Base-by-base conservation (phyloP, 2,329 filamentous ascomycete genomes). In the Arthroderma uncinatum region DNA sequence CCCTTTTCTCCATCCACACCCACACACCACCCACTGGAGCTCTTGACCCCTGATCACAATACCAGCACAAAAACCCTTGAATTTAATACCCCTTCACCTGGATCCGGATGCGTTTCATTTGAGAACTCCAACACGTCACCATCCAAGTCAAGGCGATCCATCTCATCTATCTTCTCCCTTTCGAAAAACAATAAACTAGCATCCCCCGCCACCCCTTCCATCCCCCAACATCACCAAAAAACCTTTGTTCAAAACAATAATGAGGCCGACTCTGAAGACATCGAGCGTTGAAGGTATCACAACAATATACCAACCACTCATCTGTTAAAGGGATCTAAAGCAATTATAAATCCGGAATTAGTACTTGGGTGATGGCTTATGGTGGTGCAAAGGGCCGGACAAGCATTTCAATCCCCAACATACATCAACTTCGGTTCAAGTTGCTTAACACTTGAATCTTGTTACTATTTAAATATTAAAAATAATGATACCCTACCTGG, bases 401-500 rank as follows among this genome's bases (percentile, higher is more conserved):
- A 30, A 50, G 25, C 8, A 16, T 50, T 25, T 14, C 23, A 4
- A 50, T 33, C n/a, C n/a, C n/a, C 47, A 33, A 10, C 40, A 33
- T 30, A 50, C 28, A 30, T 50, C 25, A 50, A 30, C 25, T 8
- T 33, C n/a, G 25, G 28, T 50, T 50, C 47, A 50, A 50, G 47
- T 50, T 50, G 14, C 47, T 30, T 30, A 50, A 50, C 47, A 50
- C 47, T 50, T 50, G 47, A 50, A 50, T 33, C 47, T 33, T 50
- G 47, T 33, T 30, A 50, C 25, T 50, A 50, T 34, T 19, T 25
- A 28, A 48, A 50, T 30, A 50, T 50, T 28, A 21, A 25, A 50
- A 33, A 50, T n/a, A 16, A 19, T 19, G 47, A 50, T 50, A 50
- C 47, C 47, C 47, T 50, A 9, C 33, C 47, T 14, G 47, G 47